Conservation (phyloP, 75 land plant species). For the Chamaecyparis obtusa region DNA sequence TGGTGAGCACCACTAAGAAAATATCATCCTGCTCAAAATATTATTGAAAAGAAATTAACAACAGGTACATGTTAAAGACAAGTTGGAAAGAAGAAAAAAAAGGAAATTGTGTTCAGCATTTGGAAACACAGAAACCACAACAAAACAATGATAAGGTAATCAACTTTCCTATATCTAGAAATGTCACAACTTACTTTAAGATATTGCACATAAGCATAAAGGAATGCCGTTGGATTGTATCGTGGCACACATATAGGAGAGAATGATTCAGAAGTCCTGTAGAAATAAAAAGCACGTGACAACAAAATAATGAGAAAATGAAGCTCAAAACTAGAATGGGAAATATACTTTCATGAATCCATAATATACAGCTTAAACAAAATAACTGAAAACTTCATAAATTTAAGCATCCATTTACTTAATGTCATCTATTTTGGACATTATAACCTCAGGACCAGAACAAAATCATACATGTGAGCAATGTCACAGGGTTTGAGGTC, state of each 20-base stretch:
- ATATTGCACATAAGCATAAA: constrained; percentile 53
- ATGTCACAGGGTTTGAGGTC: too few species aligned
- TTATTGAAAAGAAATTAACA: background rate
- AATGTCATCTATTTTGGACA: background rate
- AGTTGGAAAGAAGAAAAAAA: background rate
- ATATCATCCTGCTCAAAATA: constrained; percentile 25
- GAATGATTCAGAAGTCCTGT: constrained; percentile 49
- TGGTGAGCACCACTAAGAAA: constrained; percentile 39
- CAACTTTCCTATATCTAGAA: background rate
- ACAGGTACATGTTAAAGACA: background rate
- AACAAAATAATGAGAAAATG: background rate
- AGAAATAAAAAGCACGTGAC: constrained; percentile 8
- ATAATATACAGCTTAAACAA: background rate
- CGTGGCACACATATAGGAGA: constrained; percentile 49
- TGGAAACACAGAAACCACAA: background rate
- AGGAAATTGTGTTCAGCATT: background rate
- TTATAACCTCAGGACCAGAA: background rate
- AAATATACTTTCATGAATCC: background rate
- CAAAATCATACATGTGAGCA: background rate
- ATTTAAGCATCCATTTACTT: background rate
- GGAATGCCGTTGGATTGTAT: constrained; percentile 44
- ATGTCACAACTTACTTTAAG: constrained; percentile 34
- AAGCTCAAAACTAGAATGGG: background rate
- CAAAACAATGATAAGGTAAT: constrained; percentile 2
- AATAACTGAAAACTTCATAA: background rate